phyloP scores from a whole-genome alignment of 2,329 filamentous ascomycete species.

The Penicillium sp. region DNA sequence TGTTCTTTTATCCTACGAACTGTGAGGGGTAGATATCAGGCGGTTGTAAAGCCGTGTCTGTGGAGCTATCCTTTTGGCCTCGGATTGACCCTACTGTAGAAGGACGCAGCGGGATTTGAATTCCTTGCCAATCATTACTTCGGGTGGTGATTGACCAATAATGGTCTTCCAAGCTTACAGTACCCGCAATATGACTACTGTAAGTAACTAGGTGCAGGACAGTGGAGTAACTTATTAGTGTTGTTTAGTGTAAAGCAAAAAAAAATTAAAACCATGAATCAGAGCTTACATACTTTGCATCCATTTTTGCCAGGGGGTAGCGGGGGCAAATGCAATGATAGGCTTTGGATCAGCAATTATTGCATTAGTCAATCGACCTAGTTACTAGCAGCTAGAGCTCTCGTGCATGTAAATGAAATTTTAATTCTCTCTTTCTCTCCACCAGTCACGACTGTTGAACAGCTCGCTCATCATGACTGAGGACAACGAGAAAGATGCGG shows the following conservation, averaged over 20 bases:
- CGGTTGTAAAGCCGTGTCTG: no score
- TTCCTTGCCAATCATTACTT: not conserved
- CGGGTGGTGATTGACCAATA: not conserved
- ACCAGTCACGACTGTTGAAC: no score
- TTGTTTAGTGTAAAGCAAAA: not conserved
- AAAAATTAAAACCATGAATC: not conserved
- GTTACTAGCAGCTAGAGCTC: no score
- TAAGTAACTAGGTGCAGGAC: not conserved
- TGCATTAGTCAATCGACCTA: no score
- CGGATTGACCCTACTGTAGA: not conserved
- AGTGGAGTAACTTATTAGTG: not conserved
- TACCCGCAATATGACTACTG: not conserved
- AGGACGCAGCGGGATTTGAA: not conserved
- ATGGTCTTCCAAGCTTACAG: not conserved
- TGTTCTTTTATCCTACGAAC: no score
- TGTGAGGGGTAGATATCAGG: not conserved
- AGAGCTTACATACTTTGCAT: slow-evolving; percentile 1
- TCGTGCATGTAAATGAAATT: no score
- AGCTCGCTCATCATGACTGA: no score
- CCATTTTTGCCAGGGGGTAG: no score
- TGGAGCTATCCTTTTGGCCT: not conserved
- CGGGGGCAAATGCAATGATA: no score
- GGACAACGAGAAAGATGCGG: no score
- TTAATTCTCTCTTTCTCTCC: no score
- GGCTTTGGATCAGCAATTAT: no score